Evolutionary conservation across 352 stramenopile genomes (phyloP), one percentile per base, ranked within the genome.

Genomic region (Peronospora tabacina): DNA sequence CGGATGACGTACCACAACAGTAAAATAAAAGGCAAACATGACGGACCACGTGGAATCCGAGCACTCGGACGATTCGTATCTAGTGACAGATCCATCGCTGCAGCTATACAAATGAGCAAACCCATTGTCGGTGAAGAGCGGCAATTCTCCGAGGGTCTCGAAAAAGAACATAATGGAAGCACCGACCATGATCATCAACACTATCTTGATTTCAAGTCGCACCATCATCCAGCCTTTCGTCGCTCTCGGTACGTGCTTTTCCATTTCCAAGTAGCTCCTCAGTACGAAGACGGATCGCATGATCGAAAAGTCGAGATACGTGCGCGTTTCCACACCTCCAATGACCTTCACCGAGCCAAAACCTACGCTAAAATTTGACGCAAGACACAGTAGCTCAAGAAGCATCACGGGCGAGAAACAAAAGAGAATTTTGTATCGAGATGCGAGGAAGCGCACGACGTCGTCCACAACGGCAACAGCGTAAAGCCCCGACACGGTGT

Each of bases 1-100:
- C 9, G 49, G 13, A 42, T 9, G 15, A 75, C 73, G 49, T 71
- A 87, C 75, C 61, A 93, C 82, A 41, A 93, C 76, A 34, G 80
- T 93, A 49, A 90, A 93, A 53, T 93, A 93, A 48, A 90, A 87
- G 3, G 82, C 85, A 51, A 90, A 93, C 79, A 90, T 93, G 67
- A 93, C 66, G 20, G 79, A 90, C 82, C 82, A 93, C 2, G 82
- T 90, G 52, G 87, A 61, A 12, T 68, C 63, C 6, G 61, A 59
- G 46, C 78, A 90, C 3, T 68, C 42, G 1, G 65, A 55, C 16
- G 57, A 81, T 37, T 70, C 52, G 34, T 70, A 52, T 13, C 66
- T 66, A 5, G 77, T 87, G 7, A 90, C 63, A 19, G 63, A 68
- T 19, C 75, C 80, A 51, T 82, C 58, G 26, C 65, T 72, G 40